Percentiles rank a stretch among this genome's conserved stretches.
phyloP scores from a whole-genome alignment of 495 filamentous ascomycete species.

The Lindgomyces ingoldianus region DNA sequence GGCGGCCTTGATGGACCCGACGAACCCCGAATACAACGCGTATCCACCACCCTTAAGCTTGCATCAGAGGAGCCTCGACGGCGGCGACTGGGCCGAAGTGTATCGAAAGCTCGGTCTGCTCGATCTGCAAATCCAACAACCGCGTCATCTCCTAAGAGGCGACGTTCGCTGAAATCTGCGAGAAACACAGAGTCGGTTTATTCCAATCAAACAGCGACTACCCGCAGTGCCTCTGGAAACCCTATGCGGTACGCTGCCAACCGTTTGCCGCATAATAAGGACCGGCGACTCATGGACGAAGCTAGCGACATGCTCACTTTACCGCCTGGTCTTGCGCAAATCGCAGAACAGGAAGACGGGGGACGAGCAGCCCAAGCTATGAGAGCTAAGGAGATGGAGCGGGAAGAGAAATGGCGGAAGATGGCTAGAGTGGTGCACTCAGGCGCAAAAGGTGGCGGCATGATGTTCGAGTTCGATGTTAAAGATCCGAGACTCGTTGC shows the following conservation, averaged over 20 bases:
- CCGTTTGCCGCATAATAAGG: slow-evolving; percentile 71
- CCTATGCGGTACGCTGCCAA: slow-evolving; percentile 68
- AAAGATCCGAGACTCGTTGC: slow-evolving; percentile 82
- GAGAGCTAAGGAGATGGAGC: slow-evolving; percentile 76
- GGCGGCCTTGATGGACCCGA: slow-evolving; percentile 20
- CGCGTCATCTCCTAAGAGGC: slow-evolving; percentile 50
- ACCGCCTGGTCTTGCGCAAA: slow-evolving; percentile 64
- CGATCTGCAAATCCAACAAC: slow-evolving; percentile 42
- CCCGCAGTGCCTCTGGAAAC: slow-evolving; percentile 23
- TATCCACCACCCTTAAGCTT: slow-evolving; percentile 65
- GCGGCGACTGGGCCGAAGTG: slow-evolving; percentile 55
- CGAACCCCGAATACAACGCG: slow-evolving; percentile 61
- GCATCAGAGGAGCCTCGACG: slow-evolving; percentile 65
- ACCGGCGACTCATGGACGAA: slow-evolving; percentile 76
- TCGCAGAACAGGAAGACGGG: slow-evolving; percentile 60
- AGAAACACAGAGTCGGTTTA: slow-evolving; percentile 33
- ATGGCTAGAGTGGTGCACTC: slow-evolving; percentile 77
- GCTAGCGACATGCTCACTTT: slow-evolving; percentile 87
- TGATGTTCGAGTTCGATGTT: slow-evolving; percentile 87
- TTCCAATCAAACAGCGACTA: slow-evolving; percentile 28
- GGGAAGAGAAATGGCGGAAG: slow-evolving; percentile 94
- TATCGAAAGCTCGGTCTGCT: slow-evolving; percentile 47
- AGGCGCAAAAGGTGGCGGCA: slow-evolving; percentile 66
- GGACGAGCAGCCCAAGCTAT: slow-evolving; percentile 59
- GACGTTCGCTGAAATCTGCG: slow-evolving; percentile 44